These are phyloP conservation scores for Aspergillus sp. DNA, from an alignment of 2,329 filamentous ascomycete genomes.

Conservation along the genomic window DNA sequence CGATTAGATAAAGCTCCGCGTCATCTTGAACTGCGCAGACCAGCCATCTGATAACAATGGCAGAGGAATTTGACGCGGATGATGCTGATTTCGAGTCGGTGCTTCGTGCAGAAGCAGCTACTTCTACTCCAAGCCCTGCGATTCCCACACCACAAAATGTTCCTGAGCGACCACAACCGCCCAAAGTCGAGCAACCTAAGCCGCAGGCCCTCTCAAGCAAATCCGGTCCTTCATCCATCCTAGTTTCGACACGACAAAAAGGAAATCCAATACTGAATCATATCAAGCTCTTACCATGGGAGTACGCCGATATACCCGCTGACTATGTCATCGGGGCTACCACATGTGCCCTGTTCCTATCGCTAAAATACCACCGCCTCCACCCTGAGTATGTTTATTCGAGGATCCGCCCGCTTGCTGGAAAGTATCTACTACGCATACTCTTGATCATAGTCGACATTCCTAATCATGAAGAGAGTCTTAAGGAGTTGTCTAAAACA, in stretches of 20 bases:
- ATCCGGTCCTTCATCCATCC: constrained; percentile 73
- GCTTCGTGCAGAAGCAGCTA: constrained; percentile 34
- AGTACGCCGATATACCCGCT: constrained; percentile 94
- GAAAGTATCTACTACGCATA: constrained; percentile 84
- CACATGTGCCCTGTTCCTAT: constrained; percentile 89
- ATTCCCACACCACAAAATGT: constrained; percentile 47
- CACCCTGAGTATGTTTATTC: constrained; percentile 98
- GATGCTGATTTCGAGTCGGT: constrained; percentile 50
- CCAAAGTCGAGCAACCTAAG: constrained; percentile 80
- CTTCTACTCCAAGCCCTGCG: constrained; percentile 54
- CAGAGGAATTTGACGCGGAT: constrained; percentile 55
- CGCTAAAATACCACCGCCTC: constrained; percentile 93
- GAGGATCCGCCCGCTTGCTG: constrained; percentile 80
- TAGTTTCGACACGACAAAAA: constrained; percentile 90
- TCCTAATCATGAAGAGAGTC: constrained; percentile 84
- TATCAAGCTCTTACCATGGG: constrained; percentile 85
- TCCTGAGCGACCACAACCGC: constrained; percentile 32
- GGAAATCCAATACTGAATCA: constrained; percentile 89
- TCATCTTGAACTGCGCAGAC: neutral
- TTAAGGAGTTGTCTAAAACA: constrained; percentile 91
- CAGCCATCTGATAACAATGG: constrained; percentile 35
- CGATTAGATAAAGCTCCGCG: constrained; percentile 9
- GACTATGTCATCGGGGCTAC: constrained; percentile 89
- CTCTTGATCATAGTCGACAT: constrained; percentile 94
- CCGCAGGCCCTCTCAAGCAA: constrained; percentile 79